Evolutionary conservation across 2,329 filamentous ascomycete species (phyloP).

Genomic region (Escovopsis sp.): DNA sequence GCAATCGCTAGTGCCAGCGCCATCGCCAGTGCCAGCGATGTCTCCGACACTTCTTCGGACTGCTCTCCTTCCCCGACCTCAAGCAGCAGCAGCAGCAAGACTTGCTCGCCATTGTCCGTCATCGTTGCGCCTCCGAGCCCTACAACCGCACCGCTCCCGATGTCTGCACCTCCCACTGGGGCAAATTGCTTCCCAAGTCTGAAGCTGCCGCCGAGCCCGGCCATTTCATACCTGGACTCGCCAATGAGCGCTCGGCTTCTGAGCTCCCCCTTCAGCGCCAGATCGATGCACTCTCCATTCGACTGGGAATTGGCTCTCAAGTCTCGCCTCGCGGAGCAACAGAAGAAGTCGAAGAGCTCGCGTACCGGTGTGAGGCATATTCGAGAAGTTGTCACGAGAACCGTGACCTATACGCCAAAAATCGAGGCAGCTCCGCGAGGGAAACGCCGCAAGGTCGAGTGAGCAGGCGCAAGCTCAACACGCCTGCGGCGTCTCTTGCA

Average conservation of each 20-base stretch:
- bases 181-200: constrained; percentile 48
- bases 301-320: constrained; percentile 66
- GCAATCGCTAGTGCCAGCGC: too few relatives aligned
- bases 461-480: constrained; percentile 5
- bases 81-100: constrained; percentile 17
- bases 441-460: constrained; percentile 65
- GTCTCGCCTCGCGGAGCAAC: constrained; percentile 44
- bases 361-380: constrained; percentile 55
- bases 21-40: constrained; percentile 21
- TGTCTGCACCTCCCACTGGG: constrained; percentile 46
- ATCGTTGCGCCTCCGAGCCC: constrained; percentile 31
- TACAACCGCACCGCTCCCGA: constrained; percentile 33
- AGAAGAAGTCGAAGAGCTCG: constrained; percentile 38
- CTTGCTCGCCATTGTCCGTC: constrained; percentile 20
- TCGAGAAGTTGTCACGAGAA: constrained; percentile 83
- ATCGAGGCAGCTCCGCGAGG: constrained; percentile 85
- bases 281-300: constrained; percentile 51
- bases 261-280: constrained; percentile 61
- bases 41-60: constrained; percentile 41
- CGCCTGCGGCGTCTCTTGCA: too few relatives aligned
- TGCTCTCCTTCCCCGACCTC: constrained; percentile 32
- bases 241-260: constrained; percentile 45
- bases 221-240: constrained; percentile 51
- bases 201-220: constrained; percentile 63
- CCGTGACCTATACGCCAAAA: constrained; percentile 74